A percentile compares a stretch with the other conserved stretches of the same genome.
Evolutionary conservation across 2,329 filamentous ascomycete species (phyloP).

Genomic region (Trichoderma hamatum): DNA sequence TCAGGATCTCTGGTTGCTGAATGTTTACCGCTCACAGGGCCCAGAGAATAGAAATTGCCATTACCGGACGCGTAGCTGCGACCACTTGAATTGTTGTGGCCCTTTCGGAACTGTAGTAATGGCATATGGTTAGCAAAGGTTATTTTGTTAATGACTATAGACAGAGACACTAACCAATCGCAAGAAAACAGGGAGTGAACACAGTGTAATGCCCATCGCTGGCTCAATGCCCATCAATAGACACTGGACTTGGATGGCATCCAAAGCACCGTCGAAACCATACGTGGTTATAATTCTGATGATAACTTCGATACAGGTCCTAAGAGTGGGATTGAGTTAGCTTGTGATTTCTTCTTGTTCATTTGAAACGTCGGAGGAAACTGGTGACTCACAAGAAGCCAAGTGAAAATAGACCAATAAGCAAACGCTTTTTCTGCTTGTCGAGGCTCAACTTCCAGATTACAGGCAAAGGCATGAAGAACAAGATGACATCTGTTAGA

Average conservation of each 20-base stretch:
- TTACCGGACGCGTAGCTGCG: constrained; percentile 9
- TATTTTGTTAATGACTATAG: too few species aligned
- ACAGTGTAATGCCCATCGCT: constrained; percentile 21
- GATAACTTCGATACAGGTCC: constrained; percentile 17
- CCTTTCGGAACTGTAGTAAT: constrained; percentile 8
- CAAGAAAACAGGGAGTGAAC: constrained; percentile 12
- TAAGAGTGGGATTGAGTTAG: background rate
- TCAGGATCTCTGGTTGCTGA: constrained; percentile 14
- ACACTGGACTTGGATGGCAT: constrained; percentile 16
- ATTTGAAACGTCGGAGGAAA: background rate
- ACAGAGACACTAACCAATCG: background rate
- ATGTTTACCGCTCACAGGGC: constrained; percentile 12
- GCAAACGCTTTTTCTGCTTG: constrained; percentile 12
- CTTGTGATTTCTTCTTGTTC: too few species aligned
- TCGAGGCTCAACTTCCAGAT: constrained; percentile 16
- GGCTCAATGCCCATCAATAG: constrained; percentile 19
- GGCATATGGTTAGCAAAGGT: background rate
- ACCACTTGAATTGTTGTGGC: background rate
- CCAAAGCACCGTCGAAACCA: background rate
- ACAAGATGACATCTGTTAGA: constrained; percentile 14
- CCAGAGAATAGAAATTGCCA: constrained; percentile 18
- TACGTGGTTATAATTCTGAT: constrained; percentile 21
- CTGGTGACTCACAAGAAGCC: background rate
- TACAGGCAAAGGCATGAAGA: constrained; percentile 16
- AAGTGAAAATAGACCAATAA: constrained; percentile 15